A percentile compares a stretch with the other conserved stretches of the same genome.
Evolutionary conservation across 1,139 yeast species (phyloP).

Genomic region (Blastobotrys proliferans): DNA sequence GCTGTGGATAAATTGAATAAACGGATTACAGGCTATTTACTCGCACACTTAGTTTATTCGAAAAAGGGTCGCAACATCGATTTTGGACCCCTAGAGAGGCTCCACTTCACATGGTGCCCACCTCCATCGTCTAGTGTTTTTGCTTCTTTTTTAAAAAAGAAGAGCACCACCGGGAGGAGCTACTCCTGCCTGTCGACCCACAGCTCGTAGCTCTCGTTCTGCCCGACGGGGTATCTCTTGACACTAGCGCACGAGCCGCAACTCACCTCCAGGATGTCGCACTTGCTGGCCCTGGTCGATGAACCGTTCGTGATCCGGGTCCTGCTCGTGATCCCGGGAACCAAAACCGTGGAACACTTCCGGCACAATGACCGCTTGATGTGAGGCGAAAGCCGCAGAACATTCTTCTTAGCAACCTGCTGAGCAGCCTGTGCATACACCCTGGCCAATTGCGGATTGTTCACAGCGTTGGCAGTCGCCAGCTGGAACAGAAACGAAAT

Average conservation of each 20-base stretch:
- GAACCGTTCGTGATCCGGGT: slow-evolving; percentile 32
- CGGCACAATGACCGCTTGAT: slow-evolving; percentile 63
- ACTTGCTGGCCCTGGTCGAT: slow-evolving; percentile 24
- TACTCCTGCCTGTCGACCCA: slow-evolving; percentile 29
- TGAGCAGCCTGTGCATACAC: slow-evolving; percentile 38
- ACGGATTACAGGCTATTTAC: too few species aligned
- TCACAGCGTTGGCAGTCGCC: slow-evolving; percentile 30
- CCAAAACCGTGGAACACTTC: slow-evolving; percentile 46
- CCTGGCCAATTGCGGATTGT: slow-evolving; percentile 40
- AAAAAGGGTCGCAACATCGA: too few species aligned
- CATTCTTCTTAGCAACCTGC: slow-evolving; percentile 59
- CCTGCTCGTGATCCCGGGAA: slow-evolving; percentile 46
- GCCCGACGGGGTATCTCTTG: slow-evolving; percentile 42
- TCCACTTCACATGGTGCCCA: too few species aligned
- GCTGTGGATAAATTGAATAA: too few species aligned
- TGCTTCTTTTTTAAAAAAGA: too few species aligned
- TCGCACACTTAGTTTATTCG: too few species aligned
- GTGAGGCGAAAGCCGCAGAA: slow-evolving; percentile 55
- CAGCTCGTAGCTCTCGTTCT: slow-evolving; percentile 31
- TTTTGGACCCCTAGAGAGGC: too few species aligned
- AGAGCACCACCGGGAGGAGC: too few species aligned
- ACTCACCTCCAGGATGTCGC: slow-evolving; percentile 31
- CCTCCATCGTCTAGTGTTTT: too few species aligned
- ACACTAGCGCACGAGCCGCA: slow-evolving; percentile 37
- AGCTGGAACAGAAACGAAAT: slow-evolving; percentile 55